Evolutionary conservation across 2,329 filamentous ascomycete species (phyloP).

Genomic region (Basipetospora chlamydospora): DNA sequence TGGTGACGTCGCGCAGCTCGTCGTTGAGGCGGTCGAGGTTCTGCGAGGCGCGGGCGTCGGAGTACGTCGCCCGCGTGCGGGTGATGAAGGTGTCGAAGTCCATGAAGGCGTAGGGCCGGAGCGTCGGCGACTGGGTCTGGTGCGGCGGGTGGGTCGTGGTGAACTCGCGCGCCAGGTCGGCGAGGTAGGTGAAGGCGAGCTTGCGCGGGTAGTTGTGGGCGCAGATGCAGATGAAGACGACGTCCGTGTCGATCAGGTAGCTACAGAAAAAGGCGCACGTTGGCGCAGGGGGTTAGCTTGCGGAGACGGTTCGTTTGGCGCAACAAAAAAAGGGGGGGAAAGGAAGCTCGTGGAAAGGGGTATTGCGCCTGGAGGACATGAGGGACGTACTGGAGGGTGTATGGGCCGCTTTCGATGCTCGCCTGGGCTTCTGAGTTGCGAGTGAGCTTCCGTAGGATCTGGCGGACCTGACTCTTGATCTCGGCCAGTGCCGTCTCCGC

Average conservation of each 20-base stretch:
- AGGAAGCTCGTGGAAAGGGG: too few relatives aligned
- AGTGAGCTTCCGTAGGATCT: constrained; percentile 76
- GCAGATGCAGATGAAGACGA: constrained; percentile 89
- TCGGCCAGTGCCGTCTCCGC: constrained; percentile 66
- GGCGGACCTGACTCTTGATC: constrained; percentile 80
- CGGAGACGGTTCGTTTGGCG: too few relatives aligned
- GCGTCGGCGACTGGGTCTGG: constrained; percentile 58
- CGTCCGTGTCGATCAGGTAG: constrained; percentile 70
- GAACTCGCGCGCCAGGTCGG: constrained; percentile 85
- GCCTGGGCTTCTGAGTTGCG: constrained; percentile 83
- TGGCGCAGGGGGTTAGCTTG: too few relatives aligned
- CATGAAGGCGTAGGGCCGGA: constrained; percentile 91
- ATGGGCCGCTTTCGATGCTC: constrained; percentile 71
- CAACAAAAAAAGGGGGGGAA: too few relatives aligned
- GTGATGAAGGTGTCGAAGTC: constrained; percentile 97
- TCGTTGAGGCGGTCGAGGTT: constrained; percentile 94
- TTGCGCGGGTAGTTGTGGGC: constrained; percentile 92
- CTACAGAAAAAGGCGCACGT: constrained; percentile 32
- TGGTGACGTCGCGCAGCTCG: constrained; percentile 92
- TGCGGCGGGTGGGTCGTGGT: constrained; percentile 62
- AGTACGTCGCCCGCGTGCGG: constrained; percentile 85
- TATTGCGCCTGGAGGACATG: background rate
- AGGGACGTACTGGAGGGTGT: constrained; percentile 64
- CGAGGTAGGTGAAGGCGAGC: constrained; percentile 94
- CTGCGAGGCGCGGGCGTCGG: constrained; percentile 77